These are phyloP conservation scores for Tetrahymena thermophila DNA, from an alignment of 73 alveolate species.

Conservation along the genomic window DNA sequence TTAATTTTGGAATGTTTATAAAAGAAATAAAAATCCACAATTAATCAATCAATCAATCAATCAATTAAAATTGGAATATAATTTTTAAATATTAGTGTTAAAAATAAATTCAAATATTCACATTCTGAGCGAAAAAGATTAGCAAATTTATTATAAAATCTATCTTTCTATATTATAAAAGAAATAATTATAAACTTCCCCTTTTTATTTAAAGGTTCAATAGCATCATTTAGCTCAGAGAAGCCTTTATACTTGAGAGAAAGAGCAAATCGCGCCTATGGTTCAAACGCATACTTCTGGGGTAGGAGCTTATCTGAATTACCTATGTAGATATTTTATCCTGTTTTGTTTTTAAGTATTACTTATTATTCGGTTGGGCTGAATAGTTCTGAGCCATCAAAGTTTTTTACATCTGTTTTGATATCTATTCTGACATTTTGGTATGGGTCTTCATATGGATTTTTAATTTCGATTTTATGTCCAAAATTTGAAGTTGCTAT, in stretches of 20 bases:
- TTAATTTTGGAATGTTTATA: too few species aligned
- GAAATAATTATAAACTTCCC: background rate
- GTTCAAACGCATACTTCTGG: conserved; percentile 40
- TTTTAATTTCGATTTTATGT: conserved; percentile 6
- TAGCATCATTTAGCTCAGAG: conserved; percentile 44
- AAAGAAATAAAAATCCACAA: too few species aligned
- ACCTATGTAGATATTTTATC: conserved; percentile 41
- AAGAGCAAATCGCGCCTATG: conserved; percentile 46
- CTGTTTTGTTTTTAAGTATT: conserved; percentile 7
- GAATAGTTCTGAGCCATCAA: background rate
- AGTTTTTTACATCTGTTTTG: background rate
- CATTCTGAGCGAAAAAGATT: background rate
- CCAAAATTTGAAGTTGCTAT: conserved; percentile 40
- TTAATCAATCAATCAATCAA: too few species aligned
- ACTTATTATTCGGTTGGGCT: conserved; percentile 32
- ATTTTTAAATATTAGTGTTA: too few species aligned
- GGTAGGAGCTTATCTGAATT: conserved; percentile 48
- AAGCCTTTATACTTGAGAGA: conserved; percentile 62
- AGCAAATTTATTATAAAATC: background rate
- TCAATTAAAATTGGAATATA: too few species aligned
- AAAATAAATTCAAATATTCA: too few species aligned
- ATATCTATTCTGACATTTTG: conserved; percentile 2
- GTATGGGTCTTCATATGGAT: conserved; percentile 33
- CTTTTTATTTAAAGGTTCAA: conserved; percentile 18
- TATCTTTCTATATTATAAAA: background rate